Evolutionary conservation across 2,329 filamentous ascomycete genomes (phyloP).

Genomic region (Xylariaceae sp.): DNA sequence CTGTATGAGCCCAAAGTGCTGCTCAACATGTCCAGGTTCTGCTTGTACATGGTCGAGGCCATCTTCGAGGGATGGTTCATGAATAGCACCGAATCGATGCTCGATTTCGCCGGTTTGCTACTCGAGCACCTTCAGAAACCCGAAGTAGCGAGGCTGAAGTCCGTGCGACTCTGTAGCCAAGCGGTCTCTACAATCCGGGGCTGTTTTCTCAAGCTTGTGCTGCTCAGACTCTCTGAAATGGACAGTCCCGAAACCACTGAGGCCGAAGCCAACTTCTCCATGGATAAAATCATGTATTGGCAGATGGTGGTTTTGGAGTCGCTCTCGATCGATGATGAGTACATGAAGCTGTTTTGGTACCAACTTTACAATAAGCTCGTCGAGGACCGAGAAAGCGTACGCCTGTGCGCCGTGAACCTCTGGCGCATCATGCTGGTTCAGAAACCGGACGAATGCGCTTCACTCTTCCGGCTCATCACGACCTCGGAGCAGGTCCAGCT

Average conservation of each 20-base stretch:
- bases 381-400: conserved; percentile 60
- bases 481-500: conserved; percentile 65
- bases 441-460: conserved; percentile 75
- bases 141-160: conserved; percentile 75
- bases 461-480: conserved; percentile 67
- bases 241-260: conserved; percentile 60
- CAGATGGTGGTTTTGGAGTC: conserved; percentile 82
- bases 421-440: conserved; percentile 93
- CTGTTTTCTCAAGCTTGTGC: conserved; percentile 71
- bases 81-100: conserved; percentile 72
- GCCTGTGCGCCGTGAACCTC: conserved; percentile 72
- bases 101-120: conserved; percentile 81
- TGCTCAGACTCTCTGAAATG: conserved; percentile 78
- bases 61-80: conserved; percentile 97
- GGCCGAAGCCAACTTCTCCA: conserved; percentile 60
- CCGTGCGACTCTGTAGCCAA: conserved; percentile 84
- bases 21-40: conserved; percentile 79
- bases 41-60: conserved; percentile 76
- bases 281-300: conserved; percentile 90
- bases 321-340: conserved; percentile 72
- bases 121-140: conserved; percentile 85
- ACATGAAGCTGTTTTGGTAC: conserved; percentile 83
- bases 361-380: conserved; percentile 86
- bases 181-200: conserved; percentile 70
- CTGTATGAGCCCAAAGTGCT: conserved; percentile 77